Evolutionary conservation across 176 grass and related monocot species (phyloP).

Genomic region (Raddia distichophylla): DNA sequence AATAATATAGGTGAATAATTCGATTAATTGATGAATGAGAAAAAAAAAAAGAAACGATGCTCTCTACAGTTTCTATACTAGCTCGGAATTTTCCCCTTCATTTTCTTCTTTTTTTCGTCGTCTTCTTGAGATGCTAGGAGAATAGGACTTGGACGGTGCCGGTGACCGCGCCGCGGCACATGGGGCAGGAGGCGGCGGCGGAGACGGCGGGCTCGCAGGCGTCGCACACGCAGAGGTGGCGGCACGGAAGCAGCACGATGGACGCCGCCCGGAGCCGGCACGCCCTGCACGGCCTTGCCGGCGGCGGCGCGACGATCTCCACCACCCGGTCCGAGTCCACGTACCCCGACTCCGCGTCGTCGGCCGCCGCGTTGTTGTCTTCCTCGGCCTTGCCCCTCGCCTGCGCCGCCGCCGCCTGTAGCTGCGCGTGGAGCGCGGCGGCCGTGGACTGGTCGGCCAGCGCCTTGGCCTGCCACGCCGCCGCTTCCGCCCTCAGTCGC

Average conservation of each 20-base stretch:
- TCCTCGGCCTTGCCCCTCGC: constrained; percentile 40
- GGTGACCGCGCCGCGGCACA: constrained; percentile 64
- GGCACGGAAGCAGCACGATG: constrained; percentile 78
- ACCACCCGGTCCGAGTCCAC: constrained; percentile 59
- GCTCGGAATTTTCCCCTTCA: background rate
- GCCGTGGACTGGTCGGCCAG: constrained; percentile 65
- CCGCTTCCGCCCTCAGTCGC: constrained; percentile 54
- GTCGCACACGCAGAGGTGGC: constrained; percentile 86
- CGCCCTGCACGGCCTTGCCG: constrained; percentile 50
- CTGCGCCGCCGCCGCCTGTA: constrained; percentile 51
- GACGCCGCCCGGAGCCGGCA: constrained; percentile 44
- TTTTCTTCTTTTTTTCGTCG: background rate
- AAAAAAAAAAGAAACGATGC: background rate
- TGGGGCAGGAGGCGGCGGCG: constrained; percentile 50
- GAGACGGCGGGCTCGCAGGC: constrained; percentile 52
- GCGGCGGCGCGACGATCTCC: constrained; percentile 32
- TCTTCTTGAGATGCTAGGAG: constrained; percentile 7
- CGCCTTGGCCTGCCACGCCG: constrained; percentile 73
- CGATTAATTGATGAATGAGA: background rate
- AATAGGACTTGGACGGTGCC: constrained; percentile 64
- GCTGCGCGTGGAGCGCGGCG: constrained; percentile 64
- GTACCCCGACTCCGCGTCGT: constrained; percentile 68
- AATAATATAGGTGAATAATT: background rate
- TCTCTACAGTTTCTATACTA: background rate
- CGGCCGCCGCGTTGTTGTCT: constrained; percentile 27